Evolutionary conservation across 164 flowering plant genomes (phyloP), one percentile per base, ranked within the genome.

Genomic region (Warburgia ugandensis): DNA sequence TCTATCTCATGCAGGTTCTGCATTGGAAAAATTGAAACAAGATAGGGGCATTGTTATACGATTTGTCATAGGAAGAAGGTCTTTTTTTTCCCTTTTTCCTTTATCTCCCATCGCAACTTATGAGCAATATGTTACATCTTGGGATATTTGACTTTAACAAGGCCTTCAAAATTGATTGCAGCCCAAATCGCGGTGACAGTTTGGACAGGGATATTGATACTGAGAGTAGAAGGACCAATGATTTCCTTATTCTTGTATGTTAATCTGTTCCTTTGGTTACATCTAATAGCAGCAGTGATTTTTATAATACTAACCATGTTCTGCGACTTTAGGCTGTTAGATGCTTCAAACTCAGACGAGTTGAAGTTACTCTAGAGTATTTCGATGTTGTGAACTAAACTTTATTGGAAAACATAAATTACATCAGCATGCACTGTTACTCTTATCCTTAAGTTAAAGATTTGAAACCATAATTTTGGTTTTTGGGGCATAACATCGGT

Each of bases 51-150:
- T 92, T 19, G 59, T 81, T 58, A 55, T 78, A 40, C 77, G 95
- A 58, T 92, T 92, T 76, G 80, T 92, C 22, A 83, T 85, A 52
- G 98, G 98, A 64, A 83, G 86, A 79, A 92, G 98, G 98, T 79
- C 12, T 52, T 10, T 52, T 7, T 26, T 30, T 47, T 44, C 37
- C 21, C 37, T 10, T 10, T 16, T 19, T 37, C 36, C 27, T n/a
- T 19, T 20, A 19, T 12, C 19, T 3, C 56, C 30, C 1, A 6
- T 36, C 38, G 39, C 27, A 30, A 16, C 10, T 21, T 16, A 17
- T 21, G 12, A 32, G n/a, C 33, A 13, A 29, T 33, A 7, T 21
- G 43, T 10, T 27, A 6, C 3, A 9, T 19, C 16, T 47, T 17
- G 37, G 21, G 16, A 27, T 13, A 6, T 42, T 28, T 35, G 3